Conservation (phyloP, 1,284 basidiomycete species). For the Ustilago vetiveriae region DNA sequence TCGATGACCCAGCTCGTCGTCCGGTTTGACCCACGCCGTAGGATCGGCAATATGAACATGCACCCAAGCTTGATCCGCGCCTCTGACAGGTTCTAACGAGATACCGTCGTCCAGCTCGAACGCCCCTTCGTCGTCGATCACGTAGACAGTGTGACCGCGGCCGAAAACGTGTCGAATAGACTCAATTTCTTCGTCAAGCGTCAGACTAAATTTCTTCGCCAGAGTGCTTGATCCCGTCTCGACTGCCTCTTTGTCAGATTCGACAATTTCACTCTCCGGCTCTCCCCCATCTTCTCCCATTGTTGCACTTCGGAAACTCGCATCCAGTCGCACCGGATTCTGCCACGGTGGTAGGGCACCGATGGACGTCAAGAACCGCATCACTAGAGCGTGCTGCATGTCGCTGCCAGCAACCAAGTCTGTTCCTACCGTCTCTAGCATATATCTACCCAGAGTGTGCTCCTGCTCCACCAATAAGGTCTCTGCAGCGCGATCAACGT, state of each 20-base stretch:
- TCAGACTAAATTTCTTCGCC: constrained; percentile 20
- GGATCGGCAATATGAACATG: constrained; percentile 96
- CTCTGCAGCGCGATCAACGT: constrained; percentile 7
- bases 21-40: constrained; percentile 78
- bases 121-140: constrained; percentile 84
- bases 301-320: constrained; percentile 26
- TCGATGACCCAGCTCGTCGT: constrained; percentile 71
- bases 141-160: constrained; percentile 77
- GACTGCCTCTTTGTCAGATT: neutral
- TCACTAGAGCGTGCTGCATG: constrained; percentile 49
- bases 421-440: constrained; percentile 27
- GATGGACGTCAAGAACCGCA: constrained; percentile 42
- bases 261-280: constrained; percentile 5
- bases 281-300: constrained; percentile 14
- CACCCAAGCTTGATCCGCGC: constrained; percentile 74
- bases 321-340: constrained; percentile 48
- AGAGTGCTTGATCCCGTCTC: neutral
- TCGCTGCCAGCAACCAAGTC: constrained; percentile 28
- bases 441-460: constrained; percentile 4
- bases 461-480: constrained; percentile 7
- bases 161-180: constrained; percentile 79
- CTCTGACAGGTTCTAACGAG: constrained; percentile 72
- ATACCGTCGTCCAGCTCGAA: constrained; percentile 94
- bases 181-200: constrained; percentile 31
- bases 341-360: constrained; percentile 55